Base-by-base conservation (phyloP, 1,284 basidiomycete genomes). In the Cutaneotrichosporon sp. region DNA sequence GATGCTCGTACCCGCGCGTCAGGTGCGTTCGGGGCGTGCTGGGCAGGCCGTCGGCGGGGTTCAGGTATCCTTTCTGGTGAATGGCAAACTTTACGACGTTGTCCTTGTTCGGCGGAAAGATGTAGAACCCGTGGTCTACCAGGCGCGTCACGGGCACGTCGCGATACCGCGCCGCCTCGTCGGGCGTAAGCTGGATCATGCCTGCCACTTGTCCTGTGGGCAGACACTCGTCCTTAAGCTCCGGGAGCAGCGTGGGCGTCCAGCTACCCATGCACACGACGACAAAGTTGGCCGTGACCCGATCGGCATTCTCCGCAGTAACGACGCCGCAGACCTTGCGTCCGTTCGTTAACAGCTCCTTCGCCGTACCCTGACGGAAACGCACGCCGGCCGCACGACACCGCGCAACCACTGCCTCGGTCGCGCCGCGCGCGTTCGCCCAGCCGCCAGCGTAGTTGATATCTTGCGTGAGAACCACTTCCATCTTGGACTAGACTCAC, bases 381-480 rank as follows among this genome's bases (percentile, higher is more conserved):
- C 18, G 26, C 12, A 62, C 55, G 12, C 60, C 60, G 10, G 46
- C 42, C 13, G 37, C 40, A 13, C 55, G 54, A 8, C 54, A 45
- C 12, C 52, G 40, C 4, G 40, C 49, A 8, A 52, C 43, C 1
- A 46, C 69, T 8, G 79, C 70, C 2, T 72, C 60, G 8, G 88
- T 69, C 2, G 84, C 88, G 60, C 83, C 80, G 3, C 80, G 77
- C 1, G 90, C 87, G 63, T 84, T 78, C 1, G 82, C 87, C 90
- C 90, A 93, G 4, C 90, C 90, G 1, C 85, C 83, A 41, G 88
- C 83, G 2, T 74, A 75, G 64, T 90, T 91, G 49, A 88, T 66
- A 66, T 86, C 53, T 54, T 15, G 14, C 7, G 45, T 54, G 26
- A 54, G 46, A 34, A 10, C 4, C 30, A 30, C n/a, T 13, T 18